Evolutionary conservation across 1,284 basidiomycete genomes (phyloP), one percentile per base, ranked within the genome.

Genomic region (Rhodotorula sp.): DNA sequence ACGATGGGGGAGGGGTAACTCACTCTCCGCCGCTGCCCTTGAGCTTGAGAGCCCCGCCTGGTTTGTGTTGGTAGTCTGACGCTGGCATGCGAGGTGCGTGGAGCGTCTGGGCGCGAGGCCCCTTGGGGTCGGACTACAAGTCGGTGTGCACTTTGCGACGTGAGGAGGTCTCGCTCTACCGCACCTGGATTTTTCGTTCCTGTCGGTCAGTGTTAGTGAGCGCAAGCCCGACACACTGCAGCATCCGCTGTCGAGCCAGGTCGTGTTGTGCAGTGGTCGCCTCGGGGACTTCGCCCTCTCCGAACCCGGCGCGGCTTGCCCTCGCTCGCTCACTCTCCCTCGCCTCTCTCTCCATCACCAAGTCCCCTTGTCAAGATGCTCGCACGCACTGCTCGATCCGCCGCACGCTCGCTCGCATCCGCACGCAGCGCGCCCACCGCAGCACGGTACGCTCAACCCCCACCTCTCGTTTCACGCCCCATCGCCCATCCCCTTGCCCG

Each of bases 11-110:
- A 34, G 30, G 68, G 47, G 15, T 13, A 51, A 55, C 39, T 49
- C 67, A 63, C 4, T 57, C 59, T 87, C 89, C 66, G 48, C 88
- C 87, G n/a, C 66, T 79, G 47, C 89, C 88, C 82, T 94, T 95
- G 80, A 95, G 85, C 82, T 94, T 95, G 79, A 95, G 88, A 0
- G 60, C 52, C 74, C 90, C 88, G 77, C 93, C 92, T 57, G 91
- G 90, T 56, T 44, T 52, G 81, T 90, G 85, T 82, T 91, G 87
- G 82, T 95, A 95, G 80, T 92, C 91, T 75, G 87, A 86, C 88
- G 90, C 90, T 77, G 74, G 59, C 71, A 70, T 70, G 20, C 30
- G 46, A 11, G 36, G 15, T 19, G 29, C 8, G 20, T 0, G 24
- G 13, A 15, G 39, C 19, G 39, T 17, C 19, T 44, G 39, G 39